phyloP scores from a whole-genome alignment of 2,329 filamentous ascomycete species.

The Fusarium begoniae region DNA sequence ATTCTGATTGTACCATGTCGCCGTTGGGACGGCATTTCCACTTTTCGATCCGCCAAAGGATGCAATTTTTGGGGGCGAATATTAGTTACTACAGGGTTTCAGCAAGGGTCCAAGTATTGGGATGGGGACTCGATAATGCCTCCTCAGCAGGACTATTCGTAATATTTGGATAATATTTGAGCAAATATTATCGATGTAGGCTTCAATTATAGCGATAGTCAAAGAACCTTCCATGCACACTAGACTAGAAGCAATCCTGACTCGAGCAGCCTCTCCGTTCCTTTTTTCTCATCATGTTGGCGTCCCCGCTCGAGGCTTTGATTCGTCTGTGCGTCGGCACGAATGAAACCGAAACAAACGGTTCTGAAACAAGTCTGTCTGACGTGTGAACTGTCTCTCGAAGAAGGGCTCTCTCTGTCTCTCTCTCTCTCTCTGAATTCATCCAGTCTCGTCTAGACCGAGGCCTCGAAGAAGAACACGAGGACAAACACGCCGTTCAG shows the following conservation, averaged over 20 bases:
- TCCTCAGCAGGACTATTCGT: neutral
- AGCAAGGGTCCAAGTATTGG: slow-evolving; percentile 12
- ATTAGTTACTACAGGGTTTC: neutral
- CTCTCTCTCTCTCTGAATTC: neutral
- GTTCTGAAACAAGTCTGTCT: slow-evolving; percentile 37
- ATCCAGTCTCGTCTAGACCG: neutral
- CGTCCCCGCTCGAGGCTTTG: slow-evolving; percentile 9
- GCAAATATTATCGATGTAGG: neutral
- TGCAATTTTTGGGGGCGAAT: slow-evolving; percentile 18
- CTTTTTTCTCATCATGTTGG: neutral
- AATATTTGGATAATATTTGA: neutral
- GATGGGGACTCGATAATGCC: neutral
- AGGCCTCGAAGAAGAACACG: neutral
- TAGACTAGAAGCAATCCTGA: neutral
- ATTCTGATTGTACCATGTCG: neutral
- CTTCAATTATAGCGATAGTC: neutral
- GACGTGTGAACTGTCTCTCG: slow-evolving; percentile 5
- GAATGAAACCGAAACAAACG: slow-evolving; percentile 36
- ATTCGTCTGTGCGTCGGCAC: slow-evolving; percentile 11
- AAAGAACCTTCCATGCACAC: neutral
- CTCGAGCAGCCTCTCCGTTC: neutral
- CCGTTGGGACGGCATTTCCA: slow-evolving; percentile 17
- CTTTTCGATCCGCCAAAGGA: slow-evolving; percentile 31
- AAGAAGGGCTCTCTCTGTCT: neutral
- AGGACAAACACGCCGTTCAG: slow-evolving; percentile 10